Conservation (phyloP, 2,329 filamentous ascomycete species). For the Venturia nashicola region DNA sequence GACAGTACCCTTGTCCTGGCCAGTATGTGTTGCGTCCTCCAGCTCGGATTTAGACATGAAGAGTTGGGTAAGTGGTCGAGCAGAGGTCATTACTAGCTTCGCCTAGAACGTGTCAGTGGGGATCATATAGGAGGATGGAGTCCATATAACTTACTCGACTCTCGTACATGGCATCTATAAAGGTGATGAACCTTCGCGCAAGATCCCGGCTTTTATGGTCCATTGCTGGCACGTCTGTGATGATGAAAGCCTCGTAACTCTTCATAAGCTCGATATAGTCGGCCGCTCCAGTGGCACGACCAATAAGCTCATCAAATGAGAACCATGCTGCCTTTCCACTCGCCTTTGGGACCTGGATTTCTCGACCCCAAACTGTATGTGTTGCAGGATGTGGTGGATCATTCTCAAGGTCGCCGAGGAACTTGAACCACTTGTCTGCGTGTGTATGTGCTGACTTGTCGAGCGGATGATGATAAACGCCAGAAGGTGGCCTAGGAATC, state of each 20-base stretch:
- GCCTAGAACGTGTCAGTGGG: constrained; percentile 42
- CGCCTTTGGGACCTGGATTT: constrained; percentile 76
- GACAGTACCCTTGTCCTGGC: constrained; percentile 25
- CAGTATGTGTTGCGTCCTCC: constrained; percentile 31
- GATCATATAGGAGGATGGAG: background rate
- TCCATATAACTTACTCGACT: constrained; percentile 32
- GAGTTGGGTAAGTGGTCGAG: constrained; percentile 70
- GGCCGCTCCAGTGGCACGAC: constrained; percentile 76
- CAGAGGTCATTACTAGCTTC: constrained; percentile 90
- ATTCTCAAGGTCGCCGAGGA: constrained; percentile 70
- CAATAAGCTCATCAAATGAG: constrained; percentile 84
- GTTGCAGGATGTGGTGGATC: constrained; percentile 65
- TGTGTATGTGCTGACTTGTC: constrained; percentile 67
- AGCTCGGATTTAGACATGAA: constrained; percentile 57
- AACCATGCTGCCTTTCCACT: constrained; percentile 85
- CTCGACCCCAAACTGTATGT: constrained; percentile 84
- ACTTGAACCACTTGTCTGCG: constrained; percentile 90
- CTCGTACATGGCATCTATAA: constrained; percentile 95
- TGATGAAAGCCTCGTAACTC: constrained; percentile 82
- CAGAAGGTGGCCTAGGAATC: constrained; percentile 82
- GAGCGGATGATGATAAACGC: constrained; percentile 85
- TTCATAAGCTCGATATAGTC: constrained; percentile 90
- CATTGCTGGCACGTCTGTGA: constrained; percentile 89
- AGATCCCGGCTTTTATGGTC: constrained; percentile 74
- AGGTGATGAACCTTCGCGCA: constrained; percentile 88